Evolutionary conservation across 108 stramenopile species (phyloP), one percentile per base, ranked within the genome.

Genomic region (Conticribra weissflogii): DNA sequence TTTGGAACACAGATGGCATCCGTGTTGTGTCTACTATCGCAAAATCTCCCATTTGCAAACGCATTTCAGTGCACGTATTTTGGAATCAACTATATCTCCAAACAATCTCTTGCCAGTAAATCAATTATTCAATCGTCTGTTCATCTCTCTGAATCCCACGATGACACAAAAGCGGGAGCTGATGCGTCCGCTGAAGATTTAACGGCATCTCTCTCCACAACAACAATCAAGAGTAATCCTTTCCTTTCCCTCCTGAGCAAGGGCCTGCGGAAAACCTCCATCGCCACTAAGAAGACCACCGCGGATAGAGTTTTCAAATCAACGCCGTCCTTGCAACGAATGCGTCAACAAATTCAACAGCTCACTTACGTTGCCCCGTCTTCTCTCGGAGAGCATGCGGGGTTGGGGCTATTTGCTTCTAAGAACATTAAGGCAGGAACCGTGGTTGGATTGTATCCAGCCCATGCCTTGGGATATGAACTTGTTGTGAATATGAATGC

Each of bases 381-480:
- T 45, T 71, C 70, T 8, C 59, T 71, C n/a, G 69, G 69, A 27
- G 70, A 71, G 14, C 59, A 67, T 29, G 81, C 84, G 9, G 84
- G 84, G 18, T 16, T 31, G 52, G 84, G 84, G 2, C 36, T 85
- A 1, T 85, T 85, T 82, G 81, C 78, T 3, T 68, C 61, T 32
- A 72, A 78, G 47, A 74, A 84, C 22, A 77, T 84, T 17, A 59
- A 78, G 61, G 55, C 54, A 14, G 83, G 83, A 19, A 76, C 76
- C 7, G 55, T 84, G 0, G 72, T 84, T 29, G 48, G 64, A 1
- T 78, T 84, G 18, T 84, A 81, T 67, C 83, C 83, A 19, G 80
- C 63, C 0, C 80, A 84, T 74, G 71, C 80, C 0, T 44, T 84
- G 47, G 83, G 83, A 9, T 64, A 66, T 41, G 65, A 66, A 15